Conservation (phyloP, 2,329 filamentous ascomycete species). For the Grosmannia serpens region DNA sequence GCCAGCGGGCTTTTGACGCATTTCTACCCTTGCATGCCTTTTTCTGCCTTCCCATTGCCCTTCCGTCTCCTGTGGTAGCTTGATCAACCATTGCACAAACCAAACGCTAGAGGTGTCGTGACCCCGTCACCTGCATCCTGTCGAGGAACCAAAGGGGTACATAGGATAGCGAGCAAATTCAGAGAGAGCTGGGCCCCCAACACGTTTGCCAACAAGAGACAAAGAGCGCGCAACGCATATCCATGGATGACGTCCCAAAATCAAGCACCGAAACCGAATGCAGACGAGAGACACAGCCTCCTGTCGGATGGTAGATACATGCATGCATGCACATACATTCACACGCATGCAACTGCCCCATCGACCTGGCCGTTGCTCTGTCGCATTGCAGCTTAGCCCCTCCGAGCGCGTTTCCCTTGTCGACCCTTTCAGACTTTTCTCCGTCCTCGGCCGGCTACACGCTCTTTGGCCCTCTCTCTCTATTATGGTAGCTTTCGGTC, state of each 20-base stretch:
- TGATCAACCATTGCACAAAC: not conserved
- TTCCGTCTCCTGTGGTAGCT: not conserved
- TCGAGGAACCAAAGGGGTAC: not conserved
- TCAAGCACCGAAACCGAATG: not conserved
- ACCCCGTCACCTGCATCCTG: not conserved
- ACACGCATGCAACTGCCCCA: not conserved
- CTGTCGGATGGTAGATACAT: not conserved
- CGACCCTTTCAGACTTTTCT: not conserved
- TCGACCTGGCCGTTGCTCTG: not conserved
- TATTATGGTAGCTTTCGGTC: not conserved
- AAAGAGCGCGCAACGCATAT: not conserved
- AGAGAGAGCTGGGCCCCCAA: not conserved
- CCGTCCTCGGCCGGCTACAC: not conserved
- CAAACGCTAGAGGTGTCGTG: not conserved
- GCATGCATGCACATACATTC: not conserved
- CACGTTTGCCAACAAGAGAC: not conserved
- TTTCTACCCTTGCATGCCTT: not conserved
- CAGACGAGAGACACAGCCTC: not conserved
- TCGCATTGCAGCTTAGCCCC: not conserved
- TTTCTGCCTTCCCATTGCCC: not conserved
- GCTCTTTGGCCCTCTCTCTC: not conserved
- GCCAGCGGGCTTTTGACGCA: not conserved
- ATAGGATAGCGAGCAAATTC: not conserved
- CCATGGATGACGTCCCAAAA: not conserved
- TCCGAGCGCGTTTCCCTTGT: not conserved